phyloP scores from a whole-genome alignment of 768 basidiomycete genomes.

The Boletus subparvulus region DNA sequence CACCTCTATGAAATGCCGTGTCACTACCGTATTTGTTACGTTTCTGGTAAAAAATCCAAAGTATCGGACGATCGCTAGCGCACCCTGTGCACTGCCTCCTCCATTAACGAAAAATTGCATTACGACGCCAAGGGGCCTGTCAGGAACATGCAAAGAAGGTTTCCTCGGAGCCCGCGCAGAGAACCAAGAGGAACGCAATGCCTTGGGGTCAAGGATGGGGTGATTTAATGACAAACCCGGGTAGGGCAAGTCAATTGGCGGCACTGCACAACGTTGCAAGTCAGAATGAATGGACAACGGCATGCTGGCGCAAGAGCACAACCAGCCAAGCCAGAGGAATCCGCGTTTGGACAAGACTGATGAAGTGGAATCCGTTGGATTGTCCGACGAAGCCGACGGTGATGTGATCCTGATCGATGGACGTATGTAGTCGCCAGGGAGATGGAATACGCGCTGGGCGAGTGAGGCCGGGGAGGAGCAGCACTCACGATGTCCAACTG shows the following conservation, averaged over 20 bases:
- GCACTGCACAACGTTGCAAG: conserved; percentile 9
- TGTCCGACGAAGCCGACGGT: conserved; percentile 2
- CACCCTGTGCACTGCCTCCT: conserved; percentile 21
- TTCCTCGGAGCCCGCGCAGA: conserved; percentile 36
- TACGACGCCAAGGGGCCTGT: conserved; percentile 21
- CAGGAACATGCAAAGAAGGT: conserved; percentile 26
- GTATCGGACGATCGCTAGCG: background rate
- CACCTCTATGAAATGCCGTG: background rate
- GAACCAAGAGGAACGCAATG: conserved; percentile 2
- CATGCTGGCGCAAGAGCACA: conserved; percentile 8
- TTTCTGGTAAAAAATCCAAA: background rate
- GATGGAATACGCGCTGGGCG: background rate
- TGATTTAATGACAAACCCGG: conserved; percentile 19
- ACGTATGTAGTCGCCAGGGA: background rate
- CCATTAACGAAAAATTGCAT: conserved; percentile 23
- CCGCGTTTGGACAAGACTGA: background rate
- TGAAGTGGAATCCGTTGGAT: background rate
- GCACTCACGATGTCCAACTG: background rate
- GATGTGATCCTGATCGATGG: conserved; percentile 6
- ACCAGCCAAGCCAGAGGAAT: background rate
- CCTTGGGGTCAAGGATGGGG: conserved; percentile 23
- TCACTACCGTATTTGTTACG: conserved; percentile 12
- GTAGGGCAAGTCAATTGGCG: conserved; percentile 6
- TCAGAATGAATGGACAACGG: conserved; percentile 9
- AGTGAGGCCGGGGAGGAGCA: conserved; percentile 4